Percentiles rank a stretch among this genome's conserved stretches.
Conservation (phyloP, 78 protist species). For the Chrysochromulina tobinii region DNA sequence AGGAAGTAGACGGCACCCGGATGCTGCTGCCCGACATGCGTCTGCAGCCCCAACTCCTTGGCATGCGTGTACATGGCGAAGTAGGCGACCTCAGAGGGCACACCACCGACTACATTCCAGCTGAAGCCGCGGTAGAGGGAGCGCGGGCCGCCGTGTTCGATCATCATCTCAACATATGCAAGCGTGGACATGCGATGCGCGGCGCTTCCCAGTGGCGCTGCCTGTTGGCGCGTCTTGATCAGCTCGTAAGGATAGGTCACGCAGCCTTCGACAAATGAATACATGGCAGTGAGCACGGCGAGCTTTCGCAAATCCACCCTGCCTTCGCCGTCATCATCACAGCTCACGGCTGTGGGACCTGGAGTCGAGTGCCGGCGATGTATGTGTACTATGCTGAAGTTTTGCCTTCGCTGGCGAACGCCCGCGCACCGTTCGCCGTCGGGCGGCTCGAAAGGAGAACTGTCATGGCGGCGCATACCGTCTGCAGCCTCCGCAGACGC, state of each 20-base stretch:
- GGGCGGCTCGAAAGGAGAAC: too few relatives aligned
- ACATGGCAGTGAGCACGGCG: neutral
- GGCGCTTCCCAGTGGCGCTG: neutral
- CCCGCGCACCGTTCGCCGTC: too few relatives aligned
- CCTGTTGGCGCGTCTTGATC: neutral
- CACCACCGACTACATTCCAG: neutral
- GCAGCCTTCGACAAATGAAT: neutral
- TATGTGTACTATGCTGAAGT: too few relatives aligned
- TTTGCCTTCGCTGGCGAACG: too few relatives aligned
- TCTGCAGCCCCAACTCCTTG: neutral
- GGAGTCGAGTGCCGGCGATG: too few relatives aligned
- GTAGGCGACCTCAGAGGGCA: neutral
- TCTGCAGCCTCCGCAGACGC: too few relatives aligned
- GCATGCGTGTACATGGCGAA: neutral
- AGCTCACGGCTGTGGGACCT: too few relatives aligned
- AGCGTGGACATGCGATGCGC: neutral
- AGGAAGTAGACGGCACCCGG: neutral
- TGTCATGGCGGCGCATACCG: too few relatives aligned
- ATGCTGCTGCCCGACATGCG: neutral
- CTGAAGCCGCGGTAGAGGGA: slow-evolving; percentile 11
- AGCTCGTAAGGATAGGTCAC: neutral
- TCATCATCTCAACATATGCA: neutral
- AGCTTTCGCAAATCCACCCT: neutral
- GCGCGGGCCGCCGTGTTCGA: neutral
- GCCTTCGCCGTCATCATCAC: too few relatives aligned